Base-by-base conservation (phyloP, 106 monocot genomes). In the Cymbidium sinense region DNA sequence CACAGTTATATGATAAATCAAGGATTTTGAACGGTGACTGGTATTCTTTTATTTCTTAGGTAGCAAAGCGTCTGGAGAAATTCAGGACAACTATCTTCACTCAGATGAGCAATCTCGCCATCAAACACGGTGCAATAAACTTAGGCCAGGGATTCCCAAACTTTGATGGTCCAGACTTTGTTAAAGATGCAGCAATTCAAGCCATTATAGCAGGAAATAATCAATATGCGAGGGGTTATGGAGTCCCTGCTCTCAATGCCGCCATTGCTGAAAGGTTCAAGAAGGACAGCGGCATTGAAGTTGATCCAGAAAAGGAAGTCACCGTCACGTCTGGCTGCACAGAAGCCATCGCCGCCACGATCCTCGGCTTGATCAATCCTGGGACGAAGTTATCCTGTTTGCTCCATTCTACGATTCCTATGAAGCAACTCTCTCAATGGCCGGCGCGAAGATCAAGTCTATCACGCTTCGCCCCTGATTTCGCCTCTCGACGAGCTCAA, bases 381-480 rank as follows among this genome's bases (percentile, higher is more conserved):
- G 90, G 86, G 98, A 99, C 77, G 98, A 99, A 76, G 94, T 99
- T 18, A 86, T 98, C 50, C 29, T 99, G 25, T 94, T 99, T 77
- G 91, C 98, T 50, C 98, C 98, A 34, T 99, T 99, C 80, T 99
- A 94, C 77, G 98, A 99, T 82, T 94, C 90, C n/a, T 99, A 99
- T 74, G 83, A 87, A 76, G 94, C 94, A 77, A 90, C 87, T 13
- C 82, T 99, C 17, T 99, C 98, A 15, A 94, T 99, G 98, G 94
- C 98, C 58, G 94, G 92, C 50, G 94, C 98, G 34, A 90, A 84
- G 58, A 73, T 99, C 36, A 99, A 87, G 41, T 81, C 82, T 54
- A 80, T 99, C 30, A 94, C 94, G 1, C 90, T 99, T n/a, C 84
- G 80, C 5, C 90, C 94, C 98, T 3, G 84, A 94, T 76, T 99